Base-by-base conservation (phyloP, 73 alveolate species). In the Tetrahymena borealis region DNA sequence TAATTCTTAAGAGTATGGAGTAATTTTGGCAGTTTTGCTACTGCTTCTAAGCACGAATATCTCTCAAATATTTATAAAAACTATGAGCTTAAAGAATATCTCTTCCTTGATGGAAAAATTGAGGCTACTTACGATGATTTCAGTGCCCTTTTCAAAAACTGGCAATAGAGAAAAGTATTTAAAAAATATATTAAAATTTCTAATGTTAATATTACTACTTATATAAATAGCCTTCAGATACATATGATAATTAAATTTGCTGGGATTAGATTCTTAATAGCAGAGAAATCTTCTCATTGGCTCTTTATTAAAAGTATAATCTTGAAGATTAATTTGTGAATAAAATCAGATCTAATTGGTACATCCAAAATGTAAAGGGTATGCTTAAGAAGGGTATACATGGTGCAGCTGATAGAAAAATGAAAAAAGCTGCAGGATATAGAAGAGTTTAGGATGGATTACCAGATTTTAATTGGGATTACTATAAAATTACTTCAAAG, bases 401-500 rank as follows among this genome's bases (percentile, higher is more conserved):
- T 9, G 85, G 85, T 24, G 85, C 85, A 24, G 85, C 85, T 60
- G 85, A 60, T 15, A 60, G 85, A 60, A 60, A 60, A 16, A 60
- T 60, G 85, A 60, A 60, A 15, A 60, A 60, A 60, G 85, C 85
- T 24, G 33, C 85, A 24, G 85, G 35, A 5, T 60, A 60, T 15
- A 60, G 85, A 60, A 60, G 31, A n/a, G 85, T 60, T 18, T 24
- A 10, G 35, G 28, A 60, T 20, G 85, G 85, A 1, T 60, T 60
- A 60, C 85, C 39, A 16, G 78, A 33, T 8, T 90, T 90, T 79
- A 90, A 39, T 39, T 93, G 93, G 95, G 78, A 90, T 18, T 79
- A 60, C 35, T 93, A 39, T 40, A 39, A 40, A 12, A 93, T 92
- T 1, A 39, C 91, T n/a, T 41, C 95, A 7, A 85, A 93, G 35